Evolutionary conservation across 2,329 filamentous ascomycete species (phyloP).

Genomic region (Trichothecium roseum): DNA sequence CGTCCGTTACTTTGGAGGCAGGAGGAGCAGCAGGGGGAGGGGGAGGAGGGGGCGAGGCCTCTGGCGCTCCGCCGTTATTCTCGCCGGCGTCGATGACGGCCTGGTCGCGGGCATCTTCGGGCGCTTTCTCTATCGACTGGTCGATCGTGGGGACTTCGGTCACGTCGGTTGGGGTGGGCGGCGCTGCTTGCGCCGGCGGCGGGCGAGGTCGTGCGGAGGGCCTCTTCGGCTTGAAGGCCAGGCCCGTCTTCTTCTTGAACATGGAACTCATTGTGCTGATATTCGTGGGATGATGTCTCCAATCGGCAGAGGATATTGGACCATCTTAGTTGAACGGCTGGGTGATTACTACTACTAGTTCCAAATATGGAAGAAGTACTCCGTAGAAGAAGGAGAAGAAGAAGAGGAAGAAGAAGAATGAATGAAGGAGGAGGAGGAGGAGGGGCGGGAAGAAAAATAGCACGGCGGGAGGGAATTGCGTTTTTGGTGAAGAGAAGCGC

Average conservation of each 20-base stretch:
- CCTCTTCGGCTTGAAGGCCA: slow-evolving; percentile 62
- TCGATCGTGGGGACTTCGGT: background rate
- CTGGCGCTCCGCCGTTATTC: background rate
- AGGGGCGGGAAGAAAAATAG: too few relatives aligned
- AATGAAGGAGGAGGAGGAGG: background rate
- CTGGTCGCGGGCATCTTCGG: background rate
- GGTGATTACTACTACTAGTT: background rate
- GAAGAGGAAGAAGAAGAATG: background rate
- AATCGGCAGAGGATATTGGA: slow-evolving; percentile 1
- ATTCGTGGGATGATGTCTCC: background rate
- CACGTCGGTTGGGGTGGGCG: background rate
- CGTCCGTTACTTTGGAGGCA: background rate
- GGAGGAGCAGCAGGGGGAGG: background rate
- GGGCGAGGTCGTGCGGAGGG: slow-evolving; percentile 41
- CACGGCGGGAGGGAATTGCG: too few relatives aligned
- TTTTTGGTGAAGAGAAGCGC: too few relatives aligned
- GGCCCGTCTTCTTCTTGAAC: slow-evolving; percentile 54
- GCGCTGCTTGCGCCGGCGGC: slow-evolving; percentile 17
- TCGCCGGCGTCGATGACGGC: background rate
- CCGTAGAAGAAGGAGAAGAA: background rate
- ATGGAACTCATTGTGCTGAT: slow-evolving; percentile 48
- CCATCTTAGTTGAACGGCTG: background rate
- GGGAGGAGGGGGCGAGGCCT: background rate
- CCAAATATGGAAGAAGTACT: background rate
- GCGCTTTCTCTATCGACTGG: background rate